Evolutionary conservation across 441 rosid genomes (phyloP), one percentile per base, ranked within the genome.

Genomic region (Dalechampia spathulata): DNA sequence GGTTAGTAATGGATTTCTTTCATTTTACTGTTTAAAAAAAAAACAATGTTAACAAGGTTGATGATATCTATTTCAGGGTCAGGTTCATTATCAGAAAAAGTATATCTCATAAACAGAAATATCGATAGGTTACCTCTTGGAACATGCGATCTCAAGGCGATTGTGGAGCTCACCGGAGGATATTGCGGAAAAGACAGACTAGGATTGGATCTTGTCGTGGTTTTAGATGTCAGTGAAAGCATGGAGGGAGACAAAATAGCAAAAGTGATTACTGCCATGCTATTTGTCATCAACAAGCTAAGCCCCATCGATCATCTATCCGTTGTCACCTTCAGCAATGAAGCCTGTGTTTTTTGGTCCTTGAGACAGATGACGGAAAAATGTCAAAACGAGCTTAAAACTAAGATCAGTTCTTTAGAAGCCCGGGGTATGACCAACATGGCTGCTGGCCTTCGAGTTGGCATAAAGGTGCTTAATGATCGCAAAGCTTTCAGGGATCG

Each of bases 41-140:
- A n/a, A n/a, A n/a, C n/a, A n/a, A n/a, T n/a, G n/a, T n/a, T n/a
- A n/a, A n/a, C n/a, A n/a, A n/a, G n/a, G n/a, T n/a, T n/a, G n/a
- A n/a, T n/a, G n/a, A n/a, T n/a, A n/a, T n/a, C n/a, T n/a, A n/a
- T 50, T 50, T 32, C 55, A 50, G 55, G 55, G 9, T 9, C 55
- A 32, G 17, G n/a, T 5, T 41, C 55, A 19, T 17, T 17, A 4
- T 10, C 55, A 11, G 55, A 41, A 32, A 50, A 10, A 32, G 41
- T 28, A 30, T n/a, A 50, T n/a, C 7, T 32, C 6, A 28, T 10
- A 17, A 32, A n/a, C 41, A 32, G 0, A 27, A 19, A 32, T 5
- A 32, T 30, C 0, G 11, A 16, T 32, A 32, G 3, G 10, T 40
- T 25, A 50, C 55, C 55, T 4, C 23, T 30, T 17, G 21, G 32